A percentile compares a stretch with the other conserved stretches of the same genome.
Conservation (phyloP, 2,329 filamentous ascomycete species). For the Boeremia lycopersici region DNA sequence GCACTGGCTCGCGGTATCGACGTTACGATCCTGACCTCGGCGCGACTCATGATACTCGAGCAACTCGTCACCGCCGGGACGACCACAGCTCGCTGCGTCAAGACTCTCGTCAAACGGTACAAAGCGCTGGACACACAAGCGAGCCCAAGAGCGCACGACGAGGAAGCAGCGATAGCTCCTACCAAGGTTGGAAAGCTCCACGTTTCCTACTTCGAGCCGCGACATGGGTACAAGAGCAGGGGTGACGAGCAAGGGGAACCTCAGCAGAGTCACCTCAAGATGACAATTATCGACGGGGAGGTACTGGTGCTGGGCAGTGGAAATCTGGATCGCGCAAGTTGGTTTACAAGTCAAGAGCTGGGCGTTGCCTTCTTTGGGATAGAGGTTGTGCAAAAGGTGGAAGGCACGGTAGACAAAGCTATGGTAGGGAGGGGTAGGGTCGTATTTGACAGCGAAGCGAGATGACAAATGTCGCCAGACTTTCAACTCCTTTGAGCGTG, state of each 20-base stretch:
- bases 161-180: slow-evolving; percentile 37
- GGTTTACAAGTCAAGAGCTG: slow-evolving; percentile 85
- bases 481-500: not conserved
- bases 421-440: slow-evolving; percentile 33
- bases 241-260: slow-evolving; percentile 59
- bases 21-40: slow-evolving; percentile 70
- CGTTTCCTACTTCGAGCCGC: slow-evolving; percentile 63
- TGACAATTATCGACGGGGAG: slow-evolving; percentile 73
- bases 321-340: slow-evolving; percentile 84
- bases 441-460: slow-evolving; percentile 30
- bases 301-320: slow-evolving; percentile 76
- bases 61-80: slow-evolving; percentile 81
- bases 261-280: slow-evolving; percentile 77
- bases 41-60: slow-evolving; percentile 75
- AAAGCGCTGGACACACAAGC: slow-evolving; percentile 13
- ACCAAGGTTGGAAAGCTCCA: slow-evolving; percentile 56
- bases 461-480: not conserved
- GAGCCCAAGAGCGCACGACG: slow-evolving; percentile 12
- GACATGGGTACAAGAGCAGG: slow-evolving; percentile 27
- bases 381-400: slow-evolving; percentile 46
- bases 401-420: slow-evolving; percentile 26
- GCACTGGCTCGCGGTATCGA: slow-evolving; percentile 70
- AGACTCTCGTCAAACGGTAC: slow-evolving; percentile 64
- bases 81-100: slow-evolving; percentile 70
- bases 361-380: slow-evolving; percentile 64